Base-by-base conservation (phyloP, 169 alveolate genomes). In the Cryptosporidium tyzzeri region DNA sequence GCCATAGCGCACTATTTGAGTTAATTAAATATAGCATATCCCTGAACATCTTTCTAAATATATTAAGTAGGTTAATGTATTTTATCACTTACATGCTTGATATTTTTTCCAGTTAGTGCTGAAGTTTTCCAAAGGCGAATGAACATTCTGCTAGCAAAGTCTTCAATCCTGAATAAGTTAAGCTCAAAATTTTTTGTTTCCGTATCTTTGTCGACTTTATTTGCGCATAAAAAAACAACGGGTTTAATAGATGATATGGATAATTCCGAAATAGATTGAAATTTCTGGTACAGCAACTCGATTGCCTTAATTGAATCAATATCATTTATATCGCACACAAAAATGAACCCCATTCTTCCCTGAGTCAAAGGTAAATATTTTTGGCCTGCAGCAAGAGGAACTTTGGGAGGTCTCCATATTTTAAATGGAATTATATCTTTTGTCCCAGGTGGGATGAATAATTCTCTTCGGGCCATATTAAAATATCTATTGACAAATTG, bases 311-410 rank as follows among this genome's bases (percentile, higher is more conserved):
- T 59, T 10, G 89, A 80, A 9, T 80, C 89, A 6, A 44, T 18
- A 21, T 80, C 89, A 44, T 80, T 80, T 23, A 80, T 80, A 45
- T 80, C 89, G 31, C 69, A 61, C 18, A 80, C 89, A 41, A 80
- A 65, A 29, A 80, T 62, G 33, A 80, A 80, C 12, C 89, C 89
- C 89, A 80, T 80, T 65, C 89, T 59, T 14, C 89, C 89, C n/a
- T 80, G 89, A n/a, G 69, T 80, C 16, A 80, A 65, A 26, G 89
- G 80, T 23, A 44, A 67, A 44, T 80, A 80, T 41, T 80, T 80
- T 80, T 80, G 89, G 23, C 89, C 89, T n/a, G 75, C 67, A 39
- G 59, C 37, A 26, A 80, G 55, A 31, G 89, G 89, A 23, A 80
- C 29, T 35, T 80, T 80, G 7, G 89, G 89, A 23, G 89, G 89